These are phyloP conservation scores for Nematodospora anomalae DNA, from an alignment of 1,139 yeast species.

Conservation along the genomic window DNA sequence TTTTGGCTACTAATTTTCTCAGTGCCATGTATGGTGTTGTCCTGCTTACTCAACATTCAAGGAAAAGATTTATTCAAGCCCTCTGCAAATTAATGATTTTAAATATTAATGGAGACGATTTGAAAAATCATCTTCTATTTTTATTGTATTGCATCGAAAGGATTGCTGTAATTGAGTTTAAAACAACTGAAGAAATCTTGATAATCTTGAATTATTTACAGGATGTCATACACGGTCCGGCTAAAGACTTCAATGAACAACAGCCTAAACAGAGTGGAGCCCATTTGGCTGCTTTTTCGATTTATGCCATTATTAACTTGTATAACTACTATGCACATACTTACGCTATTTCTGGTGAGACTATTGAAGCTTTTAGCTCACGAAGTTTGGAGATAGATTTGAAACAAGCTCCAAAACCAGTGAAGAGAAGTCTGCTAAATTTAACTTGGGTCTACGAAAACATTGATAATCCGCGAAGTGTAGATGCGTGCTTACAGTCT, in stretches of 20 bases:
- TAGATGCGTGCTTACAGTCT: constrained; percentile 1
- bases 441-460: constrained; percentile 10
- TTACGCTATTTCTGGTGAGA: constrained; percentile 22
- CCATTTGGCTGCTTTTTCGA: constrained; percentile 3
- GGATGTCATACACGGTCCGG: constrained; percentile 26
- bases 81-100: constrained; percentile 26
- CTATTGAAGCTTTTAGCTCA: constrained; percentile 13
- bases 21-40: constrained; percentile 43
- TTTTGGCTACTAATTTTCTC: constrained; percentile 25
- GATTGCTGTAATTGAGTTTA: constrained; percentile 37
- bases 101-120: constrained; percentile 8
- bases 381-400: constrained; percentile 11
- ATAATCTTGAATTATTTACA: constrained; percentile 18
- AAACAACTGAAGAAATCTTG: constrained; percentile 41
- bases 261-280: not conserved
- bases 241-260: constrained; percentile 33
- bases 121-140: constrained; percentile 6
- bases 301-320: constrained; percentile 21
- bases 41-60: constrained; percentile 33
- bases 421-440: constrained; percentile 3
- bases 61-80: constrained; percentile 44
- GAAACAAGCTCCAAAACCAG: constrained; percentile 9
- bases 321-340: constrained; percentile 21
- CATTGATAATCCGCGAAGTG: constrained; percentile 1
- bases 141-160: constrained; percentile 10